phyloP scores from a whole-genome alignment of 169 alveolate species.

The Babesia bigemina region DNA sequence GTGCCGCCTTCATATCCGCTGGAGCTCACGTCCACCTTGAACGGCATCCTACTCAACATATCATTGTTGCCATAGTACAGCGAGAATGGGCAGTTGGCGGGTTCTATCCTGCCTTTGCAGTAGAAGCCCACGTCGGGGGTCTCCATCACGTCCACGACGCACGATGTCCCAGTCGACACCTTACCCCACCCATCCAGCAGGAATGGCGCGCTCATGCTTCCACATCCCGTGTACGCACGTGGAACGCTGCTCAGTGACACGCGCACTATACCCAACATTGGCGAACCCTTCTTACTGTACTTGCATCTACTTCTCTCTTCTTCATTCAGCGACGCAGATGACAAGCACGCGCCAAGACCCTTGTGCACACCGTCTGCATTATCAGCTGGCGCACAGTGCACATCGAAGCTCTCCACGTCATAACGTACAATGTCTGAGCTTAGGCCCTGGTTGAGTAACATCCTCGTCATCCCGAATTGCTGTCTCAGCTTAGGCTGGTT shows the following conservation, averaged over 20 bases:
- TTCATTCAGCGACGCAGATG: not conserved
- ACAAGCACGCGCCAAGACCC: not conserved
- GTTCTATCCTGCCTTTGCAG: conserved; percentile 38
- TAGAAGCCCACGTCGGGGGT: conserved; percentile 34
- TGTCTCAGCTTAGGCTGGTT: not conserved
- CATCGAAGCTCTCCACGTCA: not conserved
- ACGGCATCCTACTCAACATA: not conserved
- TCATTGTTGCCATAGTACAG: not conserved
- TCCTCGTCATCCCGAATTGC: not conserved
- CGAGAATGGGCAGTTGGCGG: conserved; percentile 10
- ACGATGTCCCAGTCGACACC: not conserved
- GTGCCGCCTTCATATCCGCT: not conserved
- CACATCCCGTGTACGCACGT: conserved; percentile 17
- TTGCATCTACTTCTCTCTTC: not conserved
- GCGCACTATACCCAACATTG: conserved; percentile 26
- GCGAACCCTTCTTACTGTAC: not conserved
- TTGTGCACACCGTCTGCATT: not conserved
- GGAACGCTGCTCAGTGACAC: conserved; percentile 4
- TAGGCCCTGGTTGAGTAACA: not conserved
- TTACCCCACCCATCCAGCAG: not conserved
- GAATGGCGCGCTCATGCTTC: conserved; percentile 3
- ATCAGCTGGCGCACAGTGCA: not conserved
- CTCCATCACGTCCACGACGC: conserved; percentile 42
- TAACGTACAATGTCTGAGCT: not conserved
- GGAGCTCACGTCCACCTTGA: conserved; percentile 3